Conservation (phyloP, 345 rosid genomes). For the Adansonia digitata region DNA sequence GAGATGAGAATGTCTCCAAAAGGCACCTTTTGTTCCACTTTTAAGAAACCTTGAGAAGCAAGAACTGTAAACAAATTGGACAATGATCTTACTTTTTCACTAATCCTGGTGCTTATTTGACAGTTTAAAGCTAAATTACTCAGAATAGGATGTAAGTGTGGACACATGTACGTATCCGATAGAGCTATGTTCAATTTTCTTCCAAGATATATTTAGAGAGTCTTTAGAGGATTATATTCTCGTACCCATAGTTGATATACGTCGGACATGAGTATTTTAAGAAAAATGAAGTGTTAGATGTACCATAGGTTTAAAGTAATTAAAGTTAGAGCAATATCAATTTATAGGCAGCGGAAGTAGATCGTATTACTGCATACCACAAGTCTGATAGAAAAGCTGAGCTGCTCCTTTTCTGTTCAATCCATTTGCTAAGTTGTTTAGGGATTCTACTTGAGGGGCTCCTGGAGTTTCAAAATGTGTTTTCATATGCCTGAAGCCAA, state of each 20-base stretch:
- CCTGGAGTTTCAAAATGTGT: slow-evolving; percentile 67
- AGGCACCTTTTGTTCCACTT: slow-evolving; percentile 54
- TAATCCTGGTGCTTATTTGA: background rate
- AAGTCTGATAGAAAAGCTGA: slow-evolving; percentile 71
- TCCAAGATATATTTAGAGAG: too few species aligned
- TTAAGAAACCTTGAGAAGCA: slow-evolving; percentile 49
- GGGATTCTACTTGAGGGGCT: slow-evolving; percentile 57
- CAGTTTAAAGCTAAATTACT: too few species aligned
- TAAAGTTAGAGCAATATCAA: background rate
- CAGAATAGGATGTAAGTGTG: too few species aligned
- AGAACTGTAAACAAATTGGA: slow-evolving; percentile 46
- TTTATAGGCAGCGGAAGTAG: background rate
- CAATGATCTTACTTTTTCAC: background rate
- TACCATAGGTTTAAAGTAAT: too few species aligned
- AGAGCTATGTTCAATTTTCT: too few species aligned
- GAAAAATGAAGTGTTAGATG: too few species aligned
- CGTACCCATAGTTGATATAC: too few species aligned
- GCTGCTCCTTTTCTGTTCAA: slow-evolving; percentile 74
- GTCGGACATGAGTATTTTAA: too few species aligned
- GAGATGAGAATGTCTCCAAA: slow-evolving; percentile 73
- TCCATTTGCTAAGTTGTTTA: slow-evolving; percentile 60
- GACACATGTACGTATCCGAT: too few species aligned
- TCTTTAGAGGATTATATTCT: too few species aligned
- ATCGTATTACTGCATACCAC: slow-evolving; percentile 42
- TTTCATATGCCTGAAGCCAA: slow-evolving; percentile 41